phyloP scores from a whole-genome alignment of 495 filamentous ascomycete genomes.

The Darksidea phi region DNA sequence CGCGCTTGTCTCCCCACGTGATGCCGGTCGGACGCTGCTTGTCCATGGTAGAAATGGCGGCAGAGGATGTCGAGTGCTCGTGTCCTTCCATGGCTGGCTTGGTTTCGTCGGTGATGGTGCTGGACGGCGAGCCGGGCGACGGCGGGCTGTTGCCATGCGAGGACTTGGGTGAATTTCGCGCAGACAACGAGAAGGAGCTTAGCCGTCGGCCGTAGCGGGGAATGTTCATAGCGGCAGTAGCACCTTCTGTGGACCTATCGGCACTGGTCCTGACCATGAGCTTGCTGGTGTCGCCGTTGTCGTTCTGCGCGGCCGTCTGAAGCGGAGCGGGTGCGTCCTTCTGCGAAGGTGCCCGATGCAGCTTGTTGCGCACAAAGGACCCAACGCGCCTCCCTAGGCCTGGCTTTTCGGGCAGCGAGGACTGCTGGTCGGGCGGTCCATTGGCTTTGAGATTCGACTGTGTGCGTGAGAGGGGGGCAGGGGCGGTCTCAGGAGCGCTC shows the following conservation, averaged over 20 bases:
- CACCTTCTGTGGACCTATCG: conserved; percentile 21
- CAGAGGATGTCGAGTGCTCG: conserved; percentile 31
- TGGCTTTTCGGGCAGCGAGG: conserved; percentile 12
- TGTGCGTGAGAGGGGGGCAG: conserved; percentile 14
- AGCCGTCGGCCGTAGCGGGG: conserved; percentile 20
- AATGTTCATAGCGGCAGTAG: conserved; percentile 18
- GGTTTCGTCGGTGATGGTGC: conserved; percentile 33
- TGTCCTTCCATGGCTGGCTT: conserved; percentile 4
- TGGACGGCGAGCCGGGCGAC: conserved; percentile 35
- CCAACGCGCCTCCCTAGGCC: conserved; percentile 26
- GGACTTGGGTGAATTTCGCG: conserved; percentile 26
- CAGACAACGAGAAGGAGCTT: conserved; percentile 34
- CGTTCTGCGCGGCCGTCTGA: background rate
- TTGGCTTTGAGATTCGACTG: conserved; percentile 6
- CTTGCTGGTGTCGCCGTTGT: background rate
- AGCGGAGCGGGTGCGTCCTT: conserved; percentile 5
- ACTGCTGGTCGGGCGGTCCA: background rate
- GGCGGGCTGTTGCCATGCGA: conserved; percentile 34
- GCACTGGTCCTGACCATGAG: conserved; percentile 23
- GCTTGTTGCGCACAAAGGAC: conserved; percentile 27
- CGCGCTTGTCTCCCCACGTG: conserved; percentile 18
- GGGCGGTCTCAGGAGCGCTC: conserved; percentile 1
- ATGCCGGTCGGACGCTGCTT: conserved; percentile 9
- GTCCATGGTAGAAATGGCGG: conserved; percentile 21
- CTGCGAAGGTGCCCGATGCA: conserved; percentile 25